phyloP scores from a whole-genome alignment of 1,139 yeast species.

The Scheffersomyces cryptocercus region DNA sequence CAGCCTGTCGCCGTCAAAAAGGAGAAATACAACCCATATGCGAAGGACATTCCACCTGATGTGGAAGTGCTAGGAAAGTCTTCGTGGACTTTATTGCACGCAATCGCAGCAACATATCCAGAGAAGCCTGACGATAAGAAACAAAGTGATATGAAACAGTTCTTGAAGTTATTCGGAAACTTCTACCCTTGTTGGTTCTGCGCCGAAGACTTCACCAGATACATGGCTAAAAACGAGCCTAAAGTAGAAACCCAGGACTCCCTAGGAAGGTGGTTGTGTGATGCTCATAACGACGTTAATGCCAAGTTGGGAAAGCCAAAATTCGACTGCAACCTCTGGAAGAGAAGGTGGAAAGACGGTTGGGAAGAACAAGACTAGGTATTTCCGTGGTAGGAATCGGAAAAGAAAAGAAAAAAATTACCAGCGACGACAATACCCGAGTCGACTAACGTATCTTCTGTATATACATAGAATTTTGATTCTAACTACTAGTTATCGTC shows the following conservation, averaged over 20 bases:
- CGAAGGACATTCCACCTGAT: conserved; percentile 80
- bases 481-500: neutral
- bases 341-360: conserved; percentile 86
- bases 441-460: neutral
- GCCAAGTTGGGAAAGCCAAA: conserved; percentile 77
- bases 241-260: conserved; percentile 70
- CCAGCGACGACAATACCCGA: conserved; percentile 5
- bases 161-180: conserved; percentile 69
- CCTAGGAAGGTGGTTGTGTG: conserved; percentile 89
- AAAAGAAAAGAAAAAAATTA: neutral
- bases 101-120: conserved; percentile 90
- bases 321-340: conserved; percentile 90
- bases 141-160: conserved; percentile 71
- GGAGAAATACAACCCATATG: conserved; percentile 15
- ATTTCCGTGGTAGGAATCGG: neutral
- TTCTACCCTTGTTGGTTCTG: conserved; percentile 96
- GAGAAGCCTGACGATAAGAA: conserved; percentile 59
- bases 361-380: conserved; percentile 45
- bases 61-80: conserved; percentile 78
- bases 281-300: conserved; percentile 92
- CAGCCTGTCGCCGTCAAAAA: conserved; percentile 10
- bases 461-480: too few relatives aligned
- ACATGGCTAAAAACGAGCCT: conserved; percentile 63
- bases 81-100: conserved; percentile 90
- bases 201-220: conserved; percentile 77